These are phyloP conservation scores for Raddia guianensis DNA, from an alignment of 176 grass and related monocot genomes.

Conservation along the genomic window DNA sequence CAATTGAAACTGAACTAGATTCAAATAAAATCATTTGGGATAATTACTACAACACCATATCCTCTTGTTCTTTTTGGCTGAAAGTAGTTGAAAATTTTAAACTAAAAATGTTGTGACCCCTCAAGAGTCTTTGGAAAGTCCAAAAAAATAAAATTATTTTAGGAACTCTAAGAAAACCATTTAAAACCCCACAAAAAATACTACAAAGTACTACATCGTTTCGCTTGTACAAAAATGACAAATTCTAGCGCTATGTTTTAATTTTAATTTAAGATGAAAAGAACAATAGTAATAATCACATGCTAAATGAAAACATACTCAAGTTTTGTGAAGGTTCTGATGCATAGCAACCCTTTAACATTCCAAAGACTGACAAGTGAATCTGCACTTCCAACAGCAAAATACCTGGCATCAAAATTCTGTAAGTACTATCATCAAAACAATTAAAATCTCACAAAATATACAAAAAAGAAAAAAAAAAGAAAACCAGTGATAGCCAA, in stretches of 20 bases:
- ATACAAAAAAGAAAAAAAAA: neutral
- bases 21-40: slow-evolving; percentile 4
- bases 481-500: slow-evolving; percentile 10
- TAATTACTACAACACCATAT: neutral
- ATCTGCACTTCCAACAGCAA: slow-evolving; percentile 99
- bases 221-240: too few relatives aligned
- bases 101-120: too few relatives aligned
- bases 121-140: too few relatives aligned
- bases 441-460: slow-evolving; percentile 6
- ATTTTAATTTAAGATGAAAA: too few relatives aligned
- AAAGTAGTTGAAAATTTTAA: too few relatives aligned
- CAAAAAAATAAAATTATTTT: too few relatives aligned
- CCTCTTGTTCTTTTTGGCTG: too few relatives aligned
- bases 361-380: slow-evolving; percentile 98
- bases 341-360: slow-evolving; percentile 87
- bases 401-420: slow-evolving; percentile 67
- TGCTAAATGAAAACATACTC: slow-evolving; percentile 56
- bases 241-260: too few relatives aligned
- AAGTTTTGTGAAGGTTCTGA: slow-evolving; percentile 96
- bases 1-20: slow-evolving; percentile 1
- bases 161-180: too few relatives aligned
- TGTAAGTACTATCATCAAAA: slow-evolving; percentile 41
- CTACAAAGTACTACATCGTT: too few relatives aligned
- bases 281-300: neutral
- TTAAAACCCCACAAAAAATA: too few relatives aligned